A percentile compares a stretch with the other conserved stretches of the same genome.
These are phyloP conservation scores for Linnemannia exigua DNA, from an alignment of 192 early-diverging fungal species.

Conservation along the genomic window DNA sequence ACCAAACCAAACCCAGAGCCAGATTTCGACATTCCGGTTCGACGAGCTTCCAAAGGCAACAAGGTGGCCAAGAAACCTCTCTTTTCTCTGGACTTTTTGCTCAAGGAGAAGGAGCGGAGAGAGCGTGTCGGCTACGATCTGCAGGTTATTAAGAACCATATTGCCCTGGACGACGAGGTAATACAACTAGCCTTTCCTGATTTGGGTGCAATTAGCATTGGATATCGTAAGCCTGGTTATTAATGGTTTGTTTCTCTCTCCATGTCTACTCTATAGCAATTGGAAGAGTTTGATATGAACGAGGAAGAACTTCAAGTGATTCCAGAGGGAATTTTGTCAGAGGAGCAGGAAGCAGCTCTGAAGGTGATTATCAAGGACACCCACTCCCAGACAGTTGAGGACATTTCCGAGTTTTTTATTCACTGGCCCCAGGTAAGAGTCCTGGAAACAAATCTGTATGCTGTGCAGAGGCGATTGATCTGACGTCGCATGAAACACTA, in stretches of 20 bases:
- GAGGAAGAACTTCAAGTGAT: slow-evolving; percentile 20
- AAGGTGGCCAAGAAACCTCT: slow-evolving; percentile 4
- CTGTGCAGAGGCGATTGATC: not conserved
- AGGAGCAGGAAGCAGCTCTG: slow-evolving; percentile 38
- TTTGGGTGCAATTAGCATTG: not conserved
- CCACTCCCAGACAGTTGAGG: slow-evolving; percentile 19
- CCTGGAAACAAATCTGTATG: not conserved
- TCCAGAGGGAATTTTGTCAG: slow-evolving; percentile 39
- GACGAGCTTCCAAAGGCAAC: not conserved
- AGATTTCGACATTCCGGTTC: not conserved
- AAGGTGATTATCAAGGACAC: slow-evolving; percentile 34
- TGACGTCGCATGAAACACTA: too few relatives aligned
- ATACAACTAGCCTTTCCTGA: not conserved
- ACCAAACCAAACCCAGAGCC: not conserved
- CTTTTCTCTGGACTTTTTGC: slow-evolving; percentile 35
- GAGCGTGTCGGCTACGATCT: slow-evolving; percentile 36
- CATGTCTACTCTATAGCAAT: not conserved
- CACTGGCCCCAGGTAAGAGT: slow-evolving; percentile 40
- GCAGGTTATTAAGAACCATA: not conserved
- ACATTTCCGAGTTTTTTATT: slow-evolving; percentile 46
- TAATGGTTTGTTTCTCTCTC: not conserved
- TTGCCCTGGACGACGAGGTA: slow-evolving; percentile 30
- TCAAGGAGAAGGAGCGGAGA: slow-evolving; percentile 47
- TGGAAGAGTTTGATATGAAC: slow-evolving; percentile 32
- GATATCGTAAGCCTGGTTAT: not conserved